Conservation (phyloP, 2,329 filamentous ascomycete genomes). For the Paradendryphiella salina region DNA sequence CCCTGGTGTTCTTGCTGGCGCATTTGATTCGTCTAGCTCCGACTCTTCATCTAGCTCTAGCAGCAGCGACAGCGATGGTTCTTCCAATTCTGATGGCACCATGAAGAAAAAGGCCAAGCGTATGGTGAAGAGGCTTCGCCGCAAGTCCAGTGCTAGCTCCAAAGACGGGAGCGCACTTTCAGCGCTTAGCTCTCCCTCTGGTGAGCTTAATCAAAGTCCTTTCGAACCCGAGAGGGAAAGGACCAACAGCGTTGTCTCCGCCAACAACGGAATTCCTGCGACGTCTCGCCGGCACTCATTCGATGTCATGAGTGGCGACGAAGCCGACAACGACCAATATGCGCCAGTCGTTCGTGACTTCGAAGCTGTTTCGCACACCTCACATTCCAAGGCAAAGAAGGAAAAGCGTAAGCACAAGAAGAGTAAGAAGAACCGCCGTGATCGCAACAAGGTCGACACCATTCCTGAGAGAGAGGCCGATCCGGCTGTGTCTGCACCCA, state of each 20-base stretch:
- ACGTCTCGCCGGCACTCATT: constrained; percentile 45
- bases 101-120: constrained; percentile 74
- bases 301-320: constrained; percentile 56
- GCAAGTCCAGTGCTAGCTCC: constrained; percentile 76
- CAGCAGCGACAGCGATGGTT: constrained; percentile 66
- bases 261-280: constrained; percentile 20
- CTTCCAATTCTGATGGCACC: constrained; percentile 67
- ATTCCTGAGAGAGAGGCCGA: constrained; percentile 31
- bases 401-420: constrained; percentile 51
- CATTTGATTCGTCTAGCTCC: constrained; percentile 72
- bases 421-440: constrained; percentile 52
- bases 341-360: constrained; percentile 55
- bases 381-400: constrained; percentile 43
- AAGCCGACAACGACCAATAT: constrained; percentile 56
- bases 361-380: constrained; percentile 45
- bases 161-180: constrained; percentile 60
- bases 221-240: constrained; percentile 43
- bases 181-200: constrained; percentile 52
- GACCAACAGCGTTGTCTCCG: constrained; percentile 28
- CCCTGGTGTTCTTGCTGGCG: constrained; percentile 79
- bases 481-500: constrained; percentile 17
- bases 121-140: constrained; percentile 71
- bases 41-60: constrained; percentile 52
- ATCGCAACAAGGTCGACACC: constrained; percentile 38
- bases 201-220: constrained; percentile 46